Conservation (phyloP, 1,284 basidiomycete genomes). For the Boletus semigastroideus region DNA sequence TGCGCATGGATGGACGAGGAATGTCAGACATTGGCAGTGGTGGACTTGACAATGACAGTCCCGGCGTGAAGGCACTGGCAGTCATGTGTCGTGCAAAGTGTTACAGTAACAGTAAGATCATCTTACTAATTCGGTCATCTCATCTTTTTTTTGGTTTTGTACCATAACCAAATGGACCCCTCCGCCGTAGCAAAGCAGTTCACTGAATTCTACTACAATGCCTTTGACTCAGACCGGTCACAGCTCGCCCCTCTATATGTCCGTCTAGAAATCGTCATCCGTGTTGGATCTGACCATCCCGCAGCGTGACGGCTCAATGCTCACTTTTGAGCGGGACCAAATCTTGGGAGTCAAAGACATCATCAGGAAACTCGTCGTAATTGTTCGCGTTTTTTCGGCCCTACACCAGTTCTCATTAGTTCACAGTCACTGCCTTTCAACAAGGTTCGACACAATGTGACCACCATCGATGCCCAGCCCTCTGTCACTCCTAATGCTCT, state of each 20-base stretch:
- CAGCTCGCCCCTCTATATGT: conserved; percentile 71
- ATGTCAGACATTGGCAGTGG: conserved; percentile 27
- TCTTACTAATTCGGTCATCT: background rate
- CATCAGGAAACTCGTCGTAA: conserved; percentile 79
- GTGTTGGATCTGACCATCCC: conserved; percentile 17
- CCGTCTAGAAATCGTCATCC: conserved; percentile 36
- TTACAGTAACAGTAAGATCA: background rate
- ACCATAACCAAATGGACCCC: conserved; percentile 67
- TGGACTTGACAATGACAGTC: conserved; percentile 10
- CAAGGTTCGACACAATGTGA: conserved; percentile 81
- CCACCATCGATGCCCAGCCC: conserved; percentile 89
- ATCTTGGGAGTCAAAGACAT: conserved; percentile 64
- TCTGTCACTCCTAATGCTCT: conserved; percentile 64
- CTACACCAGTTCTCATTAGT: conserved; percentile 6
- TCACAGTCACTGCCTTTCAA: conserved; percentile 76
- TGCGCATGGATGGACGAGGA: conserved; percentile 63
- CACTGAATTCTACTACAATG: conserved; percentile 72
- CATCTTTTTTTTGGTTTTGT: conserved; percentile 7
- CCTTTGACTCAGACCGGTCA: conserved; percentile 65
- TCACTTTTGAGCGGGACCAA: conserved; percentile 80
- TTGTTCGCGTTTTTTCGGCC: conserved; percentile 11
- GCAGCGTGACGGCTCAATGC: conserved; percentile 84
- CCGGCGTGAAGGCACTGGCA: too few relatives aligned
- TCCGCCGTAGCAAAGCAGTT: conserved; percentile 66
- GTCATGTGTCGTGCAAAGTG: too few relatives aligned